phyloP scores from a whole-genome alignment of 1,284 basidiomycete species.

The Trichosporon sp. region DNA sequence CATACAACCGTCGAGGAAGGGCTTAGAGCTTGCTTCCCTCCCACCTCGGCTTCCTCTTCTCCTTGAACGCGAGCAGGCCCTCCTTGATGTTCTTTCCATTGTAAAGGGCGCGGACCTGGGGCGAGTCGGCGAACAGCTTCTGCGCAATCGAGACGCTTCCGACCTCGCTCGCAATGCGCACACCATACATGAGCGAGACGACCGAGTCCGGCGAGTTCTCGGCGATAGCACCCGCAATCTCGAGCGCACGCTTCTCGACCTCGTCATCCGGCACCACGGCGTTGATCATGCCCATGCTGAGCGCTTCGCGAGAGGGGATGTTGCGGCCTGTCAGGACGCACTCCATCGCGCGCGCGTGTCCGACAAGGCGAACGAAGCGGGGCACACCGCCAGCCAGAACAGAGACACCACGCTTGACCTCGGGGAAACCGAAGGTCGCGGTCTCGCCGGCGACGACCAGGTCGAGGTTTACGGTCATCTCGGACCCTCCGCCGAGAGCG shows the following conservation, averaged over 20 bases:
- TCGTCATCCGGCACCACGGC: conserved; percentile 31
- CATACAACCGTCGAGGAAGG: not conserved
- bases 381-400: conserved; percentile 28
- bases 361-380: conserved; percentile 29
- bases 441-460: conserved; percentile 27
- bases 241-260: conserved; percentile 28
- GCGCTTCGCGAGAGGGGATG: conserved; percentile 28
- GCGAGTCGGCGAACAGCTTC: conserved; percentile 25
- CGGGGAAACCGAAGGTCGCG: conserved; percentile 30
- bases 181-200: conserved; percentile 26
- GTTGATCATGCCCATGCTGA: conserved; percentile 30
- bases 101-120: conserved; percentile 24
- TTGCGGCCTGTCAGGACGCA: conserved; percentile 29
- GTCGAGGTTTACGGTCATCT: conserved; percentile 32
- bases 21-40: conserved; percentile 26
- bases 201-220: conserved; percentile 32
- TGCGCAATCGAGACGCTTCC: conserved; percentile 22
- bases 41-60: conserved; percentile 29
- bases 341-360: conserved; percentile 30
- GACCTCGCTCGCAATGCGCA: conserved; percentile 28
- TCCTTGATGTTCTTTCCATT: conserved; percentile 31
- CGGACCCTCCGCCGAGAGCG: conserved; percentile 31
- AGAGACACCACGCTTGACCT: conserved; percentile 32
- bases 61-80: conserved; percentile 30
- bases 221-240: conserved; percentile 25